Evolutionary conservation across 768 basidiomycete species (phyloP).

Genomic region (Lepiota subincarnata): DNA sequence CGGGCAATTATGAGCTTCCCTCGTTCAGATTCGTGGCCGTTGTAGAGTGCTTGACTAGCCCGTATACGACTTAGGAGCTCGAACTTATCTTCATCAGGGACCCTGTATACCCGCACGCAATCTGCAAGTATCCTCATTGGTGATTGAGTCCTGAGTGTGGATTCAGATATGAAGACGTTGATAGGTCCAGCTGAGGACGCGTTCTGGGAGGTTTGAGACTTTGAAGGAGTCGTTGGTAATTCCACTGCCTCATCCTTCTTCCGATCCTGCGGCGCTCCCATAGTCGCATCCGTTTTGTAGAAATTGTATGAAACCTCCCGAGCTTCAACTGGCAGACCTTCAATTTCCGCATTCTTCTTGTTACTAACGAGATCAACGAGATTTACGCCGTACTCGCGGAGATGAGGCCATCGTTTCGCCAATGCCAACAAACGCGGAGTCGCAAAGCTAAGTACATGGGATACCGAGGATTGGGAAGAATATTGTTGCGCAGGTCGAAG

Average conservation of each 20-base stretch:
- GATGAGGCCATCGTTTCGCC: slow-evolving; percentile 78
- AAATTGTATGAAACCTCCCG: slow-evolving; percentile 80
- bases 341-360: slow-evolving; percentile 48
- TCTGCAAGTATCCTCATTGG: slow-evolving; percentile 79
- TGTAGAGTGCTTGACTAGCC: slow-evolving; percentile 63
- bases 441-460: slow-evolving; percentile 77
- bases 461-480: slow-evolving; percentile 80
- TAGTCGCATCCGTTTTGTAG: slow-evolving; percentile 55
- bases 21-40: slow-evolving; percentile 55
- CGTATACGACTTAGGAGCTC: slow-evolving; percentile 87
- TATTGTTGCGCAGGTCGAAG: slow-evolving; percentile 95
- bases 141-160: slow-evolving; percentile 53
- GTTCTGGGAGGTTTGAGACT: slow-evolving; percentile 28
- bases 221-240: slow-evolving; percentile 45
- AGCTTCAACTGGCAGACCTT: slow-evolving; percentile 64
- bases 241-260: slow-evolving; percentile 41
- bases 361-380: slow-evolving; percentile 67
- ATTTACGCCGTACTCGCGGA: slow-evolving; percentile 76
- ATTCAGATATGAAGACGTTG: slow-evolving; percentile 58
- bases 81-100: slow-evolving; percentile 83
- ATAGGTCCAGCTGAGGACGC: slow-evolving; percentile 45
- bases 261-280: slow-evolving; percentile 37
- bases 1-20: slow-evolving; percentile 79
- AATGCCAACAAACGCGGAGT: slow-evolving; percentile 78
- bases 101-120: slow-evolving; percentile 55